Conservation (phyloP, 1,139 yeast species). For the Lodderomyces beijingensis region DNA sequence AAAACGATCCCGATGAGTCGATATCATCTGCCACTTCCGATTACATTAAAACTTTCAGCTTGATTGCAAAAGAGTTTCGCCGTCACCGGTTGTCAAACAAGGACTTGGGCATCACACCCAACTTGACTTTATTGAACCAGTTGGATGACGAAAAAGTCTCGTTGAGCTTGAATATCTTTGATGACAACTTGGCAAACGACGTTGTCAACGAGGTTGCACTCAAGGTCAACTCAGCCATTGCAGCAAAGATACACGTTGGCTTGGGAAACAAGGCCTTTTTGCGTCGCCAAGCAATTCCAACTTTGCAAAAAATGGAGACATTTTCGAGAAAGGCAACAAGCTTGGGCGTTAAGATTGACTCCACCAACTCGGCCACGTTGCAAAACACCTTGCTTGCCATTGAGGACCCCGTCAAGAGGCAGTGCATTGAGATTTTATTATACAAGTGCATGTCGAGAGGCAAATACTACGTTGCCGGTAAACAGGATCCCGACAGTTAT, state of each 20-base stretch:
- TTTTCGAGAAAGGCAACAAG: slow-evolving; percentile 67
- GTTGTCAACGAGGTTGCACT: slow-evolving; percentile 73
- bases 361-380: slow-evolving; percentile 68
- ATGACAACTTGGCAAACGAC: slow-evolving; percentile 52
- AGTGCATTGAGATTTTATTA: slow-evolving; percentile 74
- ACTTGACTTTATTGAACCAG: slow-evolving; percentile 68
- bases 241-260: slow-evolving; percentile 70
- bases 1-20: slow-evolving; percentile 23
- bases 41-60: slow-evolving; percentile 59
- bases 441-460: slow-evolving; percentile 84
- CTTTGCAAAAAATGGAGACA: slow-evolving; percentile 75
- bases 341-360: slow-evolving; percentile 68
- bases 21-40: slow-evolving; percentile 61
- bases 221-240: slow-evolving; percentile 82
- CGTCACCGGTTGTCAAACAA: slow-evolving; percentile 61
- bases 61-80: slow-evolving; percentile 68
- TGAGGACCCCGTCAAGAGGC: slow-evolving; percentile 60
- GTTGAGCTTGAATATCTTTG: slow-evolving; percentile 69
- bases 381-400: slow-evolving; percentile 67
- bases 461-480: slow-evolving; percentile 84
- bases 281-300: slow-evolving; percentile 85
- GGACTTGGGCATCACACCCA: slow-evolving; percentile 47
- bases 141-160: slow-evolving; percentile 82
- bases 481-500: slow-evolving; percentile 73
- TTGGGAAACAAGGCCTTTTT: slow-evolving; percentile 79